These are phyloP conservation scores for Fusarium proliferatum DNA, from an alignment of 2,329 filamentous ascomycete genomes.

Conservation along the genomic window DNA sequence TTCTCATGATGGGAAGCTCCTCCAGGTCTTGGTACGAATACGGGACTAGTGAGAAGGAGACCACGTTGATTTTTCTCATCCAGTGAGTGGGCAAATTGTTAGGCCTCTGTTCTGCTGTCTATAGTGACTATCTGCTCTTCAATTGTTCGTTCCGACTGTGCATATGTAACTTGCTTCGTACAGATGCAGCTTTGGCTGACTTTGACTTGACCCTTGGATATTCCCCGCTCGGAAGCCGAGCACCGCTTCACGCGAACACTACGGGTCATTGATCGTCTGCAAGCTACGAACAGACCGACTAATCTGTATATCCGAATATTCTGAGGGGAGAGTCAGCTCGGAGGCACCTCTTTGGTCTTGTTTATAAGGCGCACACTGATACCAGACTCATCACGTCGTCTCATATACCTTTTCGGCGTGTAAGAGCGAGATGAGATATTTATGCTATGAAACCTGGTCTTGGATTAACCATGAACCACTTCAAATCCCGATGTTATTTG, in stretches of 20 bases:
- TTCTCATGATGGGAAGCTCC: constrained; percentile 32
- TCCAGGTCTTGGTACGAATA: constrained; percentile 36
- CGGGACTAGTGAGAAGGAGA: constrained; percentile 23
- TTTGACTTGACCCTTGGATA: constrained; percentile 19
- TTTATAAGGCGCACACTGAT: not conserved
- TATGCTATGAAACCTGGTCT: not conserved
- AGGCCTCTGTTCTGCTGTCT: not conserved
- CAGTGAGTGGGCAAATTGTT: constrained; percentile 33
- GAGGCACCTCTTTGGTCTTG: not conserved
- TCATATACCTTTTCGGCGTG: not conserved
- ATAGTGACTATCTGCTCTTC: not conserved
- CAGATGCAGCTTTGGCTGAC: not conserved
- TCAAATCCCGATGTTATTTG: not conserved
- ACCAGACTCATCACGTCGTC: not conserved
- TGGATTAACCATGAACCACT: not conserved
- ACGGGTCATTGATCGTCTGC: constrained; percentile 27
- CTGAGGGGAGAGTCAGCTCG: not conserved
- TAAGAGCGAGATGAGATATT: constrained; percentile 1
- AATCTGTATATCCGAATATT: constrained; percentile 8
- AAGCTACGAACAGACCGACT: constrained; percentile 15
- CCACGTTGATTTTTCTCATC: constrained; percentile 44
- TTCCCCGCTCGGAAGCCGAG: constrained; percentile 44
- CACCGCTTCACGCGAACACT: constrained; percentile 30
- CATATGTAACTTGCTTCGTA: constrained; percentile 1
- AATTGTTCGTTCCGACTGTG: not conserved